phyloP scores from a whole-genome alignment of 1,284 basidiomycete genomes.

The Sporisorium iseilematis-ciliati region DNA sequence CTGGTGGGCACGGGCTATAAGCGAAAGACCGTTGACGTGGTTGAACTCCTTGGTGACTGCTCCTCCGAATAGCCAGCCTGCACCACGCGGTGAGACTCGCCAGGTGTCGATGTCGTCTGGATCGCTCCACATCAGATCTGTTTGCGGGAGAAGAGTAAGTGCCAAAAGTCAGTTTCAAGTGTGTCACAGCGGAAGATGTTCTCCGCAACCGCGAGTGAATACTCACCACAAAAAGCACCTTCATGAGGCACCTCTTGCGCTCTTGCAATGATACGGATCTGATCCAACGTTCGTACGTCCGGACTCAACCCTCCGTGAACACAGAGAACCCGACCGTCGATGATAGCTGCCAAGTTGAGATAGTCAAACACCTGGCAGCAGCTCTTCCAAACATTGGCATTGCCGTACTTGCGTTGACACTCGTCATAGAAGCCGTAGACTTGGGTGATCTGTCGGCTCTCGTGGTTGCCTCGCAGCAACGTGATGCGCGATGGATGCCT shows the following conservation, averaged over 20 bases:
- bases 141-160: too few species aligned
- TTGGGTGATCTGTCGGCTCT: conserved; percentile 95
- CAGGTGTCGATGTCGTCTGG: conserved; percentile 99
- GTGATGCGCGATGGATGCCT: conserved; percentile 93
- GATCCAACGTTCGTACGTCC: conserved; percentile 98
- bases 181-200: too few species aligned
- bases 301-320: conserved; percentile 97
- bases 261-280: conserved; percentile 98
- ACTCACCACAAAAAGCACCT: conserved; percentile 81
- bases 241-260: conserved; percentile 97
- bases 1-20: conserved; percentile 97
- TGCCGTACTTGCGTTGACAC: conserved; percentile 95
- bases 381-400: conserved; percentile 93
- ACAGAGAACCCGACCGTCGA: conserved; percentile 98
- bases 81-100: conserved; percentile 96
- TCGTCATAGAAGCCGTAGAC: conserved; percentile 96
- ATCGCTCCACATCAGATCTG: conserved; percentile 98
- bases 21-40: conserved; percentile 91
- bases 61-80: conserved; percentile 97
- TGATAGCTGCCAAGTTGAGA: conserved; percentile 92
- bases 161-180: too few species aligned
- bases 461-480: conserved; percentile 91
- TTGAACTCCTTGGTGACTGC: conserved; percentile 96
- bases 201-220: too few species aligned
- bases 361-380: conserved; percentile 99